phyloP scores from a whole-genome alignment of 192 early-diverging fungal species.

The Endogone sp. region DNA sequence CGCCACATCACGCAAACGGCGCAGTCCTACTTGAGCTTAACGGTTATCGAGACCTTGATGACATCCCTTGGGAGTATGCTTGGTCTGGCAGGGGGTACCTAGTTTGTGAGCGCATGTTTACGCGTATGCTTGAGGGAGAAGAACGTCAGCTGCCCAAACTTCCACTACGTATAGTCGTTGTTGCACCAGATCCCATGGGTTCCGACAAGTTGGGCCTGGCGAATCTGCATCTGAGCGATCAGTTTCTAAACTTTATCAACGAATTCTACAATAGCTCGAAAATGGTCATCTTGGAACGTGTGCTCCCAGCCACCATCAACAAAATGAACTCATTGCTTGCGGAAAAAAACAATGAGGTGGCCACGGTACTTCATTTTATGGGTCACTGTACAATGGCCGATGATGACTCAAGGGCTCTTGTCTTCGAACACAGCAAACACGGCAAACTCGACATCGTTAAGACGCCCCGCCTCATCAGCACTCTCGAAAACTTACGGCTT shows the following conservation, averaged over 20 bases:
- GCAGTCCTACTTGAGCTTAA: neutral
- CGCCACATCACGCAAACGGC: neutral
- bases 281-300: neutral
- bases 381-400: neutral
- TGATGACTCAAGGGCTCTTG: neutral
- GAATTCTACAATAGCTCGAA: neutral
- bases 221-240: neutral
- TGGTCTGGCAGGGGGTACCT: neutral
- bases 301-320: neutral
- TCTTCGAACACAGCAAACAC: neutral
- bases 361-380: neutral
- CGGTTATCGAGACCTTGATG: neutral
- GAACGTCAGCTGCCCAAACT: neutral
- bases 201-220: neutral
- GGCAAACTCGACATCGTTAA: neutral
- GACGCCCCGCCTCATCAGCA: neutral
- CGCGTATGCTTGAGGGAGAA: neutral
- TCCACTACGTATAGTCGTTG: neutral
- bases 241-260: neutral
- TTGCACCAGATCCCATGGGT: neutral
- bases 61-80: neutral
- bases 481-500: neutral
- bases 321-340: neutral
- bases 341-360: neutral
- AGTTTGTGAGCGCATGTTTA: neutral